phyloP scores from a whole-genome alignment of 2,329 filamentous ascomycete species.

The Knoxdaviesia capensis region DNA sequence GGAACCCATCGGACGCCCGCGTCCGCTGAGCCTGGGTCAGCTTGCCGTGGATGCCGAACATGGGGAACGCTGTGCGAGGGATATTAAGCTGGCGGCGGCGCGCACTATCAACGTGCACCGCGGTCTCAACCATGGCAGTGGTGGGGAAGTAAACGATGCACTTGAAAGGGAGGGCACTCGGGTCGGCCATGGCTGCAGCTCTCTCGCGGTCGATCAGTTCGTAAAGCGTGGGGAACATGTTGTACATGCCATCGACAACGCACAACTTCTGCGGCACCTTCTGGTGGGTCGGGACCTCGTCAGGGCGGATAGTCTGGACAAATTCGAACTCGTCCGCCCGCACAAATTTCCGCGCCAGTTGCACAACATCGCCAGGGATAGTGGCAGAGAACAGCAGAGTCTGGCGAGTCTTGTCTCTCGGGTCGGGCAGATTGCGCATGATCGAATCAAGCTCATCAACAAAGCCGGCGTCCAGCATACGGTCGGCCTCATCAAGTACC shows the following conservation, averaged over 20 bases:
- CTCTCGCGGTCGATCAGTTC: slow-evolving; percentile 50
- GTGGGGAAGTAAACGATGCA: slow-evolving; percentile 86
- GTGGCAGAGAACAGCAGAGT: slow-evolving; percentile 94
- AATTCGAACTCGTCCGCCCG: slow-evolving; percentile 68
- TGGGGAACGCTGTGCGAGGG: slow-evolving; percentile 22
- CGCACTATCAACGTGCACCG: slow-evolving; percentile 24
- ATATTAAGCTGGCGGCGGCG: not conserved
- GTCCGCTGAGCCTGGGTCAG: slow-evolving; percentile 54
- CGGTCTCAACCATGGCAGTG: slow-evolving; percentile 50
- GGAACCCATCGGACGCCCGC: slow-evolving; percentile 51
- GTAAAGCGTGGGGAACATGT: slow-evolving; percentile 54
- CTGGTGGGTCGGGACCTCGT: slow-evolving; percentile 72
- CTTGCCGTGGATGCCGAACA: slow-evolving; percentile 56
- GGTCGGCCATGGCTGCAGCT: slow-evolving; percentile 18
- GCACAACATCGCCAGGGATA: slow-evolving; percentile 64
- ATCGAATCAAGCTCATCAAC: slow-evolving; percentile 44
- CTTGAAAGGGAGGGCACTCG: slow-evolving; percentile 51
- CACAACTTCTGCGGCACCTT: slow-evolving; percentile 66
- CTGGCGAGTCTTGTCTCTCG: slow-evolving; percentile 48
- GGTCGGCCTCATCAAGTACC: slow-evolving; percentile 91
- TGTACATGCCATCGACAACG: slow-evolving; percentile 46
- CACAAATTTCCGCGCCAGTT: slow-evolving; percentile 58
- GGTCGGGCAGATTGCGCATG: slow-evolving; percentile 38
- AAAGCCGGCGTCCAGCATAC: slow-evolving; percentile 93
- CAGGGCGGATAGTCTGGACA: slow-evolving; percentile 65